These are phyloP conservation scores for Hordeum pubiflorum DNA, from an alignment of 202 grass and related monocot species.

Conservation along the genomic window DNA sequence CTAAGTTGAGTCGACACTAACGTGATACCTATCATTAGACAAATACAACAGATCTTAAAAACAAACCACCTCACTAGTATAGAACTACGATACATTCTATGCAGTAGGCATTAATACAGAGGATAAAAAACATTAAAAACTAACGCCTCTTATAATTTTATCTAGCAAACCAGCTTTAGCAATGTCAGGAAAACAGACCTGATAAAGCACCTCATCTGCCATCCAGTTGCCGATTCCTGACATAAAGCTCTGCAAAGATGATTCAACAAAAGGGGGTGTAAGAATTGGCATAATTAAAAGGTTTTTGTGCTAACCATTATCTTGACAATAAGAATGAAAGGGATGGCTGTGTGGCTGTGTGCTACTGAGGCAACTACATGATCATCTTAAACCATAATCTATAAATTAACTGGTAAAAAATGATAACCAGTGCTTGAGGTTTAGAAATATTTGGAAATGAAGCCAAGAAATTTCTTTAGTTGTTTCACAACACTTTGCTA, in stretches of 20 bases:
- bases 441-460: not conserved
- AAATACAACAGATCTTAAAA: not conserved
- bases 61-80: not conserved
- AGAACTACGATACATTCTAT: not conserved
- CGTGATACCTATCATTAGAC: not conserved
- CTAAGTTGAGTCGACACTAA: too few relatives aligned
- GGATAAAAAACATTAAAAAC: not conserved
- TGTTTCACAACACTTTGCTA: not conserved
- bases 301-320: not conserved
- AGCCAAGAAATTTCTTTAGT: not conserved
- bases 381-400: not conserved
- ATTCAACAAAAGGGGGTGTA: not conserved
- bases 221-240: slow-evolving; percentile 91
- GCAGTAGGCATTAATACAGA: not conserved
- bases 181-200: slow-evolving; percentile 25
- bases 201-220: slow-evolving; percentile 90
- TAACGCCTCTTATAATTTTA: not conserved
- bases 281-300: not conserved
- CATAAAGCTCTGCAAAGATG: slow-evolving; percentile 51
- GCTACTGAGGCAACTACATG: not conserved
- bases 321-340: not conserved
- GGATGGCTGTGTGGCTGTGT: not conserved
- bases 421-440: not conserved
- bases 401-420: not conserved
- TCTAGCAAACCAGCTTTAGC: not conserved